These are phyloP conservation scores for Vicia faba DNA, from an alignment of 306 rosid genomes.

Conservation along the genomic window DNA sequence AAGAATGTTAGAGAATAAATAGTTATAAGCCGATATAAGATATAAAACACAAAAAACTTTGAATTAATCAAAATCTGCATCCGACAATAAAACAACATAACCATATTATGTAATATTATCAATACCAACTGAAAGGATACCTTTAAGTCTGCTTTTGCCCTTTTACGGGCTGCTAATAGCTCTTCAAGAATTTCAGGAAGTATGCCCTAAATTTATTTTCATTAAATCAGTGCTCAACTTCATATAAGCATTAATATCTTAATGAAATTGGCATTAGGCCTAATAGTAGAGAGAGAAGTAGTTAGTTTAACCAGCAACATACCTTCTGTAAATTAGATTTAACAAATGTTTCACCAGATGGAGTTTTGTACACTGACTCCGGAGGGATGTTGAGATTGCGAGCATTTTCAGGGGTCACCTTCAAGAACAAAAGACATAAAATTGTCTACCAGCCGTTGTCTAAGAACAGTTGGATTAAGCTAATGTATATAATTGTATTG, in stretches of 20 bases:
- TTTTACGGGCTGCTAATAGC: slow-evolving; percentile 84
- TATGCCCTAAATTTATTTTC: slow-evolving; percentile 69
- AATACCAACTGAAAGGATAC: slow-evolving; percentile 43
- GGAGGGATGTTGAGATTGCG: slow-evolving; percentile 77
- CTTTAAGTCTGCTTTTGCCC: slow-evolving; percentile 98
- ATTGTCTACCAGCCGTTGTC: background rate
- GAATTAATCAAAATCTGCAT: slow-evolving; percentile 20
- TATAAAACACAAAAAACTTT: slow-evolving; percentile 26
- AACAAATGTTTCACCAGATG: slow-evolving; percentile 94
- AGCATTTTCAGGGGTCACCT: slow-evolving; percentile 84
- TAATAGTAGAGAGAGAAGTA: slow-evolving; percentile 12
- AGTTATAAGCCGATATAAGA: slow-evolving; percentile 32
- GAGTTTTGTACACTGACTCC: slow-evolving; percentile 83
- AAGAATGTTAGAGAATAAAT: slow-evolving; percentile 24
- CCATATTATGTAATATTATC: slow-evolving; percentile 7
- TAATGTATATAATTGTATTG: slow-evolving; percentile 5
- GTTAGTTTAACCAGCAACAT: slow-evolving; percentile 16
- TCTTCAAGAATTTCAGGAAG: slow-evolving; percentile 99
- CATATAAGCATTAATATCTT: slow-evolving; percentile 28
- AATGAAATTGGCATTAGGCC: slow-evolving; percentile 23
- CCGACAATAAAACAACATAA: slow-evolving; percentile 20
- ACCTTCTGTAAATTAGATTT: slow-evolving; percentile 86
- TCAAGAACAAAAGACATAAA: slow-evolving; percentile 38
- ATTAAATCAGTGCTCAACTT: slow-evolving; percentile 25
- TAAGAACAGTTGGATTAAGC: slow-evolving; percentile 13